These are phyloP conservation scores for Rhodotorula babjevae DNA, from an alignment of 768 basidiomycete species.

Conservation along the genomic window DNA sequence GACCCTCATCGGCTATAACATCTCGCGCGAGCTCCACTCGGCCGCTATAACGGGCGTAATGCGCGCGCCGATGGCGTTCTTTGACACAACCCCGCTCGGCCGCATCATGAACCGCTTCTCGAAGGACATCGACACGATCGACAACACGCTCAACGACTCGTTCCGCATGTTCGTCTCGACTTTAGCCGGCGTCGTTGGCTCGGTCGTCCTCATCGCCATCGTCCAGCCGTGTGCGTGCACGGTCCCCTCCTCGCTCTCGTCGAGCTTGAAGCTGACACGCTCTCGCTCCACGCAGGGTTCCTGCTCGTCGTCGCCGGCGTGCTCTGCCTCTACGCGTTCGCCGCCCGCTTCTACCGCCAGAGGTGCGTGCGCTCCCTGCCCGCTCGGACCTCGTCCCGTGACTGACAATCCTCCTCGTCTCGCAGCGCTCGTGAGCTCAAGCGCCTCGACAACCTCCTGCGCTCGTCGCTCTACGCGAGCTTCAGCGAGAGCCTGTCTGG, in stretches of 20 bases:
- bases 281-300: constrained; percentile 5
- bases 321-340: constrained; percentile 58
- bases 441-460: constrained; percentile 74
- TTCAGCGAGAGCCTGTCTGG: constrained; percentile 79
- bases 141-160: constrained; percentile 63
- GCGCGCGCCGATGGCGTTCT: constrained; percentile 83
- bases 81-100: constrained; percentile 59
- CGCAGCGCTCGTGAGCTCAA: constrained; percentile 70
- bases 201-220: constrained; percentile 37
- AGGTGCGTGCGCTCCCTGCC: constrained; percentile 51
- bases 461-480: constrained; percentile 81
- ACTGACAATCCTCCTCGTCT: background rate
- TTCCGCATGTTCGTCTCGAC: constrained; percentile 69
- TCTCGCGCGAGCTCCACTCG: constrained; percentile 66
- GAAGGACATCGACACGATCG: constrained; percentile 69
- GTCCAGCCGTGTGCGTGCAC: background rate
- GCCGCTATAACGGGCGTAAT: constrained; percentile 64
- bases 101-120: constrained; percentile 37
- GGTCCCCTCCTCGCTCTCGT: background rate
- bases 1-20: constrained; percentile 68
- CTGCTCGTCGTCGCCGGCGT: constrained; percentile 20
- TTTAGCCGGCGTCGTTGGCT: constrained; percentile 49
- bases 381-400: background rate
- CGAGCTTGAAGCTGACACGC: background rate
- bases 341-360: constrained; percentile 70